Conservation (phyloP, 2,329 filamentous ascomycete genomes). For the Laburnicola sp. region DNA sequence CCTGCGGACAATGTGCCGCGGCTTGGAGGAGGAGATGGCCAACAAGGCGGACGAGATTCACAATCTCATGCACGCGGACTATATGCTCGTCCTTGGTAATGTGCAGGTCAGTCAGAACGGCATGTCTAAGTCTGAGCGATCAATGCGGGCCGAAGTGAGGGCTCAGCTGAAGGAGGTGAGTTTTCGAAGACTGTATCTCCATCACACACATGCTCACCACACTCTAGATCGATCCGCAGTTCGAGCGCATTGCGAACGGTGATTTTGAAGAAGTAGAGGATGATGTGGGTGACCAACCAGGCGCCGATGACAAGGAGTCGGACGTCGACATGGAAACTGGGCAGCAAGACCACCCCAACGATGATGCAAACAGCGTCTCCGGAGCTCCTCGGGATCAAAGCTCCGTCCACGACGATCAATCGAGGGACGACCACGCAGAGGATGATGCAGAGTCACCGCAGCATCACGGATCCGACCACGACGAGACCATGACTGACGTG, state of each 20-base stretch:
- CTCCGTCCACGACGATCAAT: not conserved
- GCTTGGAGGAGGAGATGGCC: slow-evolving; percentile 49
- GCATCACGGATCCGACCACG: not conserved
- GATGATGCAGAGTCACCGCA: not conserved
- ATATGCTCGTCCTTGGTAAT: slow-evolving; percentile 42
- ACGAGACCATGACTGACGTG: not conserved
- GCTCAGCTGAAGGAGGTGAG: slow-evolving; percentile 16
- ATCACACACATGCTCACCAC: not conserved
- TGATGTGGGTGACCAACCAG: not conserved
- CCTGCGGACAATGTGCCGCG: slow-evolving; percentile 49
- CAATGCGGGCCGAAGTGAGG: slow-evolving; percentile 21
- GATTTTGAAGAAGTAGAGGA: slow-evolving; percentile 5
- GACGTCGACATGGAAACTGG: not conserved
- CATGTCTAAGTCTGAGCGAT: slow-evolving; percentile 19
- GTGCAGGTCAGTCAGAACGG: slow-evolving; percentile 12
- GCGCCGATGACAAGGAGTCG: slow-evolving; percentile 5
- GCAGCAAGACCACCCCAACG: not conserved
- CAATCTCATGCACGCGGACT: slow-evolving; percentile 42
- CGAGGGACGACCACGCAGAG: too few relatives aligned
- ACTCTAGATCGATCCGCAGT: slow-evolving; percentile 21
- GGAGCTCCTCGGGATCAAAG: slow-evolving; percentile 7
- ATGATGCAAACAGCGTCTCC: slow-evolving; percentile 5
- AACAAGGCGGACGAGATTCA: slow-evolving; percentile 52
- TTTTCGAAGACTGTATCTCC: not conserved
- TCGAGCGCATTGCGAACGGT: slow-evolving; percentile 28